Base-by-base conservation (phyloP, 441 rosid genomes). In the Gossypium aridum region DNA sequence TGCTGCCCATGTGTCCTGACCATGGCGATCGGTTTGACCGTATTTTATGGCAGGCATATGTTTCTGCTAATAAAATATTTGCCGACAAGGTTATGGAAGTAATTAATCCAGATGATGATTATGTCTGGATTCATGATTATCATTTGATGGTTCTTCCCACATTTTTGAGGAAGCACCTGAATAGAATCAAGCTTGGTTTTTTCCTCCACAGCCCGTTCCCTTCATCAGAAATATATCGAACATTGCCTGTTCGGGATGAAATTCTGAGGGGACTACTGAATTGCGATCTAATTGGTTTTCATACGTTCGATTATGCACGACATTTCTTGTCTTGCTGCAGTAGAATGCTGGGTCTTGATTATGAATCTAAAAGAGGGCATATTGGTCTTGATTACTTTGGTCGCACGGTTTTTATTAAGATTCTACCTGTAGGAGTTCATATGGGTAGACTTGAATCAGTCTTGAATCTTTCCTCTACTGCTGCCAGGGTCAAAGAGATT, bases 321-420 rank as follows among this genome's bases (percentile, higher is more conserved):
- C 98, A 93, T 82, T 94, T 94, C 82, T 83, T 94, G 78, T 94
- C 98, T 1, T 94, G 98, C 82, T 94, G 98, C 83, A 87, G 98
- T 81, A 85, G 98, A 78, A 92, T 94, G 97, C 87, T 92, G 78
- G 97, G 98, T 62, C 84, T 94, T 74, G 93, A 88, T 73, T 92
- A 92, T 79, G 93, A 94, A 79, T 94, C 98, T 45, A 94, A 91
- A 86, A 84, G 97, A 80, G 97, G 98, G 34, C 91, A 92, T 65
- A 92, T 94, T 65, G 97, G 93, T 69, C 93, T 94, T 57, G 98
- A 91, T 82, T 92, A 94, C 81, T 89, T 89, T 82, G 98, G 98
- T 7, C 92, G 98, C 60, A 94, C 92, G 0, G 97, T 94, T 43
- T 89, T 80, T 71, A 82, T 94, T 51, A 94, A 94, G 78, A 94